These are phyloP conservation scores for Cadophora sp. DNA, from an alignment of 2,329 filamentous ascomycete genomes.

Conservation along the genomic window DNA sequence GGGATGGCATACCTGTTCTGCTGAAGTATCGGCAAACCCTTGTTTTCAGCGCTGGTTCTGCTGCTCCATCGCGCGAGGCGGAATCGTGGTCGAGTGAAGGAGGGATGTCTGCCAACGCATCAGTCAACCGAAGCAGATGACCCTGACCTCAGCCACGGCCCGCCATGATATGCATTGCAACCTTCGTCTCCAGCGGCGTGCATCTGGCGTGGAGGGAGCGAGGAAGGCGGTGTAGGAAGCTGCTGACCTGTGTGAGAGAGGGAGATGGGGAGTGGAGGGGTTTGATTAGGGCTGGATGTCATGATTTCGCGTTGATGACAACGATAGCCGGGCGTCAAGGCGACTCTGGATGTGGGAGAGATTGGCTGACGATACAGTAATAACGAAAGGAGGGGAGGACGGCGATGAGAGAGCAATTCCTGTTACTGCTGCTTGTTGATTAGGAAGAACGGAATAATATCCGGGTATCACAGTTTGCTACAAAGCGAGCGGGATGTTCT, in stretches of 20 bases:
- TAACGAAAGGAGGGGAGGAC: background rate
- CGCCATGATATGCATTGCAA: constrained; percentile 30
- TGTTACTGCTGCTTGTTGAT: constrained; percentile 10
- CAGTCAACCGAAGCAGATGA: constrained; percentile 32
- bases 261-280: background rate
- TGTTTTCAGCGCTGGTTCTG: constrained; percentile 29
- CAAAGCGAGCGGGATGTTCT: background rate
- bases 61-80: constrained; percentile 35
- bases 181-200: constrained; percentile 20
- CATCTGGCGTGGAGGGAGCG: constrained; percentile 26
- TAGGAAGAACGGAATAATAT: background rate
- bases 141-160: constrained; percentile 24
- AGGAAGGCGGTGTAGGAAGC: constrained; percentile 24
- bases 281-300: constrained; percentile 17
- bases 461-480: constrained; percentile 5
- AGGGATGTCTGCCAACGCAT: constrained; percentile 41
- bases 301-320: constrained; percentile 16
- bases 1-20: constrained; percentile 39
- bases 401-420: background rate
- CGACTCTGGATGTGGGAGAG: background rate
- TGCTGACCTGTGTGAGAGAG: constrained; percentile 26
- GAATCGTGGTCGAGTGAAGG: constrained; percentile 34
- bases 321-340: constrained; percentile 6
- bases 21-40: constrained; percentile 44
- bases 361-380: constrained; percentile 12